Base-by-base conservation (phyloP, 2,329 filamentous ascomycete genomes). In the Daldinia sp. region DNA sequence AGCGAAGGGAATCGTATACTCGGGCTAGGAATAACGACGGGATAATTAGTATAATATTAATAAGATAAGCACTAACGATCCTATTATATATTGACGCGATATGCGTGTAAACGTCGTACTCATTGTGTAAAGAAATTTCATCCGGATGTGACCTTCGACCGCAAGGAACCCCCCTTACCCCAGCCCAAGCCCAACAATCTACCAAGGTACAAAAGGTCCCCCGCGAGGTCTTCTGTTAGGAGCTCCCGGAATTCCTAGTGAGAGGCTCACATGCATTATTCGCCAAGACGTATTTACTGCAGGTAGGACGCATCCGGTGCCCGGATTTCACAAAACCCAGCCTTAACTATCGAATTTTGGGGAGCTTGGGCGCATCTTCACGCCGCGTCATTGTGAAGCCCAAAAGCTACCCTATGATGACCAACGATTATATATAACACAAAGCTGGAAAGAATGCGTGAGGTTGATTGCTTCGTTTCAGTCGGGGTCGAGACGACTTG, bases 81-180 rank as follows among this genome's bases (percentile, higher is more conserved):
- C 21, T 7, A 4, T n/a, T 43, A 43, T 39, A 39, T 19, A 17
- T 21, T 23, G 3, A 43, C 19, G 39, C 10, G 21, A 23, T 25
- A 8, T 29, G 23, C 23, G 35, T 57, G 30, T 51, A 45, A 47
- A 49, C 15, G 37, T 41, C 32, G 45, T 51, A 45, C 35, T 37
- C 54, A 50, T 57, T 45, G 47, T 35, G 27, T 21, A 27, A 15
- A 11, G n/a, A n/a, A 17, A 63, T 32, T 61, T 52, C 52, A 48
- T 47, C 62, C 59, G 52, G 25, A 56, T 67, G 56, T 45, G 53
- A 67, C 59, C 41, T 39, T 61, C 54, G 27, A 47, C 30, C 35
- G 27, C 55, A 59, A 35, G 49, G 35, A 61, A 55, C 43, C 25
- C 17, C 11, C 15, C 19, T n/a, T n/a, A n/a, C n/a, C n/a, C n/a